phyloP scores from a whole-genome alignment of 371 early-diverging fungal genomes.

The Mucor sp. region DNA sequence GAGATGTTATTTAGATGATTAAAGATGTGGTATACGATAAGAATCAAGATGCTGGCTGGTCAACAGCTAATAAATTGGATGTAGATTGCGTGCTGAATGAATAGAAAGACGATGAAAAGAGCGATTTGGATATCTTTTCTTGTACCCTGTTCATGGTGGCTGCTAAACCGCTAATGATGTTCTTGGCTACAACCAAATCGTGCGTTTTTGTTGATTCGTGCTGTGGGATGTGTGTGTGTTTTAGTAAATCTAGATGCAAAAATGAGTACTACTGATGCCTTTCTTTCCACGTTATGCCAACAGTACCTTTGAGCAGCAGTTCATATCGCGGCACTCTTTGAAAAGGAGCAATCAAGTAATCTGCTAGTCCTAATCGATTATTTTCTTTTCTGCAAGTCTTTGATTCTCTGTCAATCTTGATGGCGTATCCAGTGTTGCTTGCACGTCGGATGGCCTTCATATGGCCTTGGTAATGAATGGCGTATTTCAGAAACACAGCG shows the following conservation, averaged over 20 bases:
- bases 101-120: background rate
- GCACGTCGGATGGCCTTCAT: slow-evolving; percentile 38
- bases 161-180: slow-evolving; percentile 19
- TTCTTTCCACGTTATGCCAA: no score
- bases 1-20: background rate
- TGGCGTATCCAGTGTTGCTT: slow-evolving; percentile 31
- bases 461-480: slow-evolving; percentile 43
- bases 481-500: slow-evolving; percentile 44
- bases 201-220: background rate
- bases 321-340: slow-evolving; percentile 50
- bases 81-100: background rate
- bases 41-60: background rate
- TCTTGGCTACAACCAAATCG: slow-evolving; percentile 13
- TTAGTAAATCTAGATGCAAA: slow-evolving; percentile 17
- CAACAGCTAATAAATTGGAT: background rate
- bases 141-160: slow-evolving; percentile 22
- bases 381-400: slow-evolving; percentile 27
- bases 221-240: slow-evolving; percentile 10
- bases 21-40: background rate
- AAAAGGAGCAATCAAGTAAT: slow-evolving; percentile 48
- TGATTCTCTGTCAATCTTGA: slow-evolving; percentile 40
- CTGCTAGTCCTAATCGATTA: slow-evolving; percentile 41
- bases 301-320: slow-evolving; percentile 48
- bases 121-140: slow-evolving; percentile 1
- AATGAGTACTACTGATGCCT: background rate